Evolutionary conservation across 345 rosid genomes (phyloP).

Genomic region (Syzygium grande): DNA sequence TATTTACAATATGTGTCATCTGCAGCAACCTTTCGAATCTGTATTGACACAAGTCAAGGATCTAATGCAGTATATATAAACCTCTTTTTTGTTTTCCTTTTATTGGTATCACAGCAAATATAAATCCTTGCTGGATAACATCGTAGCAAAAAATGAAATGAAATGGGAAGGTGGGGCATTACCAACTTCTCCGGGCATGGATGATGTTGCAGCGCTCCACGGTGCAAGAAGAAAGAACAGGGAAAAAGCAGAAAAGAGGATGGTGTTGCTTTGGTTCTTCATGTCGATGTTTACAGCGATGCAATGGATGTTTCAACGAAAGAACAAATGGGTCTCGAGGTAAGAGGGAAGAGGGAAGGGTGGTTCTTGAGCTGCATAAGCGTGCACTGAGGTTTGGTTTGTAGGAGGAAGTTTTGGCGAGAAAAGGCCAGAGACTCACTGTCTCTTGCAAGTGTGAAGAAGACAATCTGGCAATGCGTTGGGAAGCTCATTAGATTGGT

Average conservation of each 20-base stretch:
- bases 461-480: neutral
- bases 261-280: slow-evolving; percentile 2
- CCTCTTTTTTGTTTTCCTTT: neutral
- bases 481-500: neutral
- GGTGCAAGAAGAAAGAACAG: neutral
- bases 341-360: neutral
- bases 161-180: neutral
- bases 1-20: neutral
- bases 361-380: neutral
- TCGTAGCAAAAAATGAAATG: neutral
- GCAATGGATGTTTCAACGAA: neutral
- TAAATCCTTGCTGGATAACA: neutral
- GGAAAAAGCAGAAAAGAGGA: neutral
- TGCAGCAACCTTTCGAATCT: neutral
- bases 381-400: neutral
- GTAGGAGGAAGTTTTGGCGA: neutral
- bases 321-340: neutral
- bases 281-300: neutral
- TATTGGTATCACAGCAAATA: neutral
- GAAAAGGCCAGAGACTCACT: no score
- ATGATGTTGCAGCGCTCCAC: neutral
- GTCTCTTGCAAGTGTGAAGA: neutral
- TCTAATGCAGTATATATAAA: neutral
- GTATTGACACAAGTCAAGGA: neutral
- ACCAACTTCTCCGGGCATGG: slow-evolving; percentile 28